These are phyloP conservation scores for Starmera amethionina DNA, from an alignment of 805 yeast species.

Conservation along the genomic window DNA sequence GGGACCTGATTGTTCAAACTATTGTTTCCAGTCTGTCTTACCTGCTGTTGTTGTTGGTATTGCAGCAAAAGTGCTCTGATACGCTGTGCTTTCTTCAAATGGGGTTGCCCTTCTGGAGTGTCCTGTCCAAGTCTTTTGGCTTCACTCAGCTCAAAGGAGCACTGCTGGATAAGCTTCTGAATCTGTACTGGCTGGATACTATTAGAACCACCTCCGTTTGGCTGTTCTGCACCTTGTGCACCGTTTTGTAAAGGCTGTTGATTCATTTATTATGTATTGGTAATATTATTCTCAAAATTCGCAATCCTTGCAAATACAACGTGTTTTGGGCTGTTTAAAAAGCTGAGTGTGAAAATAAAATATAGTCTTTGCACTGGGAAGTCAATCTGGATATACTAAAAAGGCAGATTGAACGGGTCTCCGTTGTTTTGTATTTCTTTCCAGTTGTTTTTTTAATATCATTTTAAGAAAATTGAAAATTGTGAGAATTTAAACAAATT, in stretches of 20 bases:
- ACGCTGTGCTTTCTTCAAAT: constrained; percentile 50
- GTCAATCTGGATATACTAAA: no score
- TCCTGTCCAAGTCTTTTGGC: constrained; percentile 55
- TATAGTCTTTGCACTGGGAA: no score
- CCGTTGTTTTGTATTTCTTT: no score
- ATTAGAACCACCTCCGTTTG: constrained; percentile 1
- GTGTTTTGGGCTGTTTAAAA: no score
- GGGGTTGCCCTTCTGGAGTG: constrained; percentile 53
- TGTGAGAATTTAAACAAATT: no score
- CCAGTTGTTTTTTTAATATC: no score
- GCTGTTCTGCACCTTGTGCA: constrained; percentile 1
- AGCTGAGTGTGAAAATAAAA: no score
- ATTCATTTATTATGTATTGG: not conserved
- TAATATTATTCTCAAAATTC: not conserved
- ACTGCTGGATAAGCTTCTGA: constrained; percentile 49
- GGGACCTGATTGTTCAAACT: constrained; percentile 10
- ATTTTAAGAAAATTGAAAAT: no score
- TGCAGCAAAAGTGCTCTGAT: constrained; percentile 51
- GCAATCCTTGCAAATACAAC: no score
- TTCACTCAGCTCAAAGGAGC: constrained; percentile 46
- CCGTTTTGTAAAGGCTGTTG: constrained; percentile 1
- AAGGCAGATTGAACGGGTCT: no score
- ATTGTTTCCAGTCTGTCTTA: constrained; percentile 19
- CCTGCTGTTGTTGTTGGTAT: constrained; percentile 38
- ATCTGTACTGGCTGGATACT: constrained; percentile 15